These are phyloP conservation scores for Tanacetum coccineum DNA, from an alignment of 129 eudicot species.

Conservation along the genomic window DNA sequence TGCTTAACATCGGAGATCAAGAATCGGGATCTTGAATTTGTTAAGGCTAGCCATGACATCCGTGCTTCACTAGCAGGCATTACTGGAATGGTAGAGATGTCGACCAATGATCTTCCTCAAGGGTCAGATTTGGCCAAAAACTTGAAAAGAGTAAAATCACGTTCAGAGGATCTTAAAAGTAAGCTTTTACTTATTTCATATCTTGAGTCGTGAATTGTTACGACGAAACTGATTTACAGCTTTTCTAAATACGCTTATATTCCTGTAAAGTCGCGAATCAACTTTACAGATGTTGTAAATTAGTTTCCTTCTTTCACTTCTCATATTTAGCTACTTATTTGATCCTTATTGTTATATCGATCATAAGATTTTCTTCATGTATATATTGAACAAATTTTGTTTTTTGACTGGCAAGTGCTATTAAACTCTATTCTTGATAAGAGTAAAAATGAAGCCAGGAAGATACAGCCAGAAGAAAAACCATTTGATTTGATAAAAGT, in stretches of 20 bases:
- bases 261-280: too few species aligned
- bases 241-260: too few species aligned
- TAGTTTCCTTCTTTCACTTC: too few species aligned
- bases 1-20: conserved; percentile 41
- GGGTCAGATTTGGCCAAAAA: conserved; percentile 42
- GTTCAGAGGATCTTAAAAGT: conserved; percentile 55
- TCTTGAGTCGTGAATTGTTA: too few species aligned
- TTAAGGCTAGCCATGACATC: conserved; percentile 68
- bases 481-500: conserved; percentile 51
- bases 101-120: conserved; percentile 23
- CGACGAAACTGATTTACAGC: too few species aligned
- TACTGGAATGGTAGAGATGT: conserved; percentile 48
- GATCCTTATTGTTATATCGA: too few species aligned
- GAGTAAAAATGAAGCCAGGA: conserved; percentile 71
- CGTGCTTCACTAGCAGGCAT: conserved; percentile 67
- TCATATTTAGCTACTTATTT: too few species aligned
- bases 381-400: background rate
- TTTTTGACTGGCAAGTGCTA: conserved; percentile 29
- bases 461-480: conserved; percentile 51
- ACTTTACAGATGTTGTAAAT: too few species aligned
- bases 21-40: conserved; percentile 59
- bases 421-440: conserved; percentile 64
- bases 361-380: too few species aligned
- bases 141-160: conserved; percentile 32
- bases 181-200: conserved; percentile 3